Evolutionary conservation across 2,329 filamentous ascomycete species (phyloP), one percentile per base, ranked within the genome.

Genomic region (Penicillium aurantiogriseum): DNA sequence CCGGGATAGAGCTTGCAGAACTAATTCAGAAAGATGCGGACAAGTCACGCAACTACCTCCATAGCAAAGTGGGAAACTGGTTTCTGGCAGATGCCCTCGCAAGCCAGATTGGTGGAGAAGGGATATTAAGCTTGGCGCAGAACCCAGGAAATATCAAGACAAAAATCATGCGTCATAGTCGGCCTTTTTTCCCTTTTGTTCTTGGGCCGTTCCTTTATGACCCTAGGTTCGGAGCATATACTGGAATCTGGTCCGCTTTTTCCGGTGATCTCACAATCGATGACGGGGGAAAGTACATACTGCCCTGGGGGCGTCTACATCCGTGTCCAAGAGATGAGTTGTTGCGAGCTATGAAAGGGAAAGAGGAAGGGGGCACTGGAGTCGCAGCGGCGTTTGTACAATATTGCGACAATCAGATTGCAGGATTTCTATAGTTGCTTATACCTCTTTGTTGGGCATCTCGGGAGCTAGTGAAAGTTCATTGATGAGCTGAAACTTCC

Each of bases 301-400:
- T 58, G 5, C 58, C 58, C 8, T 60, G 51, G 58, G 58, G 58
- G 1, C 55, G 56, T 19, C 5, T 58, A 13, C 56, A 60, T 29
- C 56, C 51, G 2, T 46, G 33, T 19, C 47, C 58, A 7, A 49
- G 58, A 13, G 23, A 49, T 19, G 56, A 59, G 29, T 31, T 61
- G 36, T n/a, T 54, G 15, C 44, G 8, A 31, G 59, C 49, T 1
- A 59, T 61, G 59, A 50, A 39, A 21, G 23, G 19, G 9, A 50
- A 43, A 27, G 52, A 43, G n/a, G 40, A 53, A 6, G 52, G 56
- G 6, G 56, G 56, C 0, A 59, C 56, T 9, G 49, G 39, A 2
- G 15, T 23, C 39, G 51, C 50, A 13, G 48, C 23, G 2, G 31
- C 11, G 2, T 67, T 77, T n/a, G 19, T 63, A 0, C 19, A 50